Evolutionary conservation across 495 filamentous ascomycete genomes (phyloP).

Genomic region (Neurospora africana): DNA sequence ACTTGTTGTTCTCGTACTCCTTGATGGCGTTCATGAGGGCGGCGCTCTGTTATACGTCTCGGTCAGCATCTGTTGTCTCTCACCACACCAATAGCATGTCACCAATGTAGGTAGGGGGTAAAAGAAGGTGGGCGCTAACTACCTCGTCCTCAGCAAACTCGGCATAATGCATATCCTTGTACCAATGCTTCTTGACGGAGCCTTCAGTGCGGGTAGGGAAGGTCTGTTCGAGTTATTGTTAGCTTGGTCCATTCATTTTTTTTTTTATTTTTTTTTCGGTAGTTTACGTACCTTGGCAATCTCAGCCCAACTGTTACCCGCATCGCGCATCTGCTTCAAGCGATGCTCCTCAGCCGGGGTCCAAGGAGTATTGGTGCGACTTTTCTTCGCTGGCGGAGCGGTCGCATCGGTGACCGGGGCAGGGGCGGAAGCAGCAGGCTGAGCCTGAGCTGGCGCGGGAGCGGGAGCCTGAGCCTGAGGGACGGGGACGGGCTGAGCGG

Average conservation of each 20-base stretch:
- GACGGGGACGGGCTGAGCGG: slow-evolving; percentile 13
- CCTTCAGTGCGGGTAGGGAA: slow-evolving; percentile 92
- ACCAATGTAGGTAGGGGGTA: slow-evolving; percentile 4
- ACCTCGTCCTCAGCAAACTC: slow-evolving; percentile 99
- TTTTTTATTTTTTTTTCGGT: too few species aligned
- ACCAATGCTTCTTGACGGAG: slow-evolving; percentile 99
- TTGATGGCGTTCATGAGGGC: slow-evolving; percentile 90
- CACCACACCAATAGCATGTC: neutral
- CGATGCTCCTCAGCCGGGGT: slow-evolving; percentile 88
- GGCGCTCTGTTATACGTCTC: slow-evolving; percentile 46
- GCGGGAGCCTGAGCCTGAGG: slow-evolving; percentile 9
- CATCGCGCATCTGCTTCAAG: slow-evolving; percentile 86
- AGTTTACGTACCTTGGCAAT: slow-evolving; percentile 98
- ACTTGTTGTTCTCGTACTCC: slow-evolving; percentile 96
- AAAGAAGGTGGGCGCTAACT: slow-evolving; percentile 21
- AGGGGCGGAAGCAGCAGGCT: slow-evolving; percentile 21
- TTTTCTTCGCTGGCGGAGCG: slow-evolving; percentile 67
- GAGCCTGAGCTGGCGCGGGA: slow-evolving; percentile 21
- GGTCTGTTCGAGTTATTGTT: slow-evolving; percentile 42
- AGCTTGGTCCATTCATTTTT: slow-evolving; percentile 7
- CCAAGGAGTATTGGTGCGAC: slow-evolving; percentile 95
- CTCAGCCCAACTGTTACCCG: slow-evolving; percentile 89
- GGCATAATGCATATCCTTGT: slow-evolving; percentile 99
- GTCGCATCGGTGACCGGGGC: slow-evolving; percentile 23
- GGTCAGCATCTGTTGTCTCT: slow-evolving; percentile 19